A percentile compares a stretch with the other conserved stretches of the same genome.
Evolutionary conservation across 2,329 filamentous ascomycete species (phyloP).

Genomic region (Aspergillus melleus): DNA sequence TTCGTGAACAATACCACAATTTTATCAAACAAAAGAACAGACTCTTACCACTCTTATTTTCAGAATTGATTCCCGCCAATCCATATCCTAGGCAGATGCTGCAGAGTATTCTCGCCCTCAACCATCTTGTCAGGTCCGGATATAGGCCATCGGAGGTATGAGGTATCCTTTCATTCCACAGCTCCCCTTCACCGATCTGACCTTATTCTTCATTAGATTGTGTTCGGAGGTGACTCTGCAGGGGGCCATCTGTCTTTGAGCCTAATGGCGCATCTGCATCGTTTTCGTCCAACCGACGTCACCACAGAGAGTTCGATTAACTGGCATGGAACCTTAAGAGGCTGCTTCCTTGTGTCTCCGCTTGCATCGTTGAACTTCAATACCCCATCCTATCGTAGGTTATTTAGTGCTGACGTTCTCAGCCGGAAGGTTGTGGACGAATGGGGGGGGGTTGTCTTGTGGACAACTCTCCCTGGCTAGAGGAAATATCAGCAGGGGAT

Average conservation of each 20-base stretch:
- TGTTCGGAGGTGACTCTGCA: slow-evolving; percentile 26
- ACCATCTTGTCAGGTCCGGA: slow-evolving; percentile 16
- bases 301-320: background rate
- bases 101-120: slow-evolving; percentile 17
- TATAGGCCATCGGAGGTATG: slow-evolving; percentile 15
- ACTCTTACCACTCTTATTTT: background rate
- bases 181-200: background rate
- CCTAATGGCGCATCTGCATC: slow-evolving; percentile 11
- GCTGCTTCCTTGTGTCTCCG: slow-evolving; percentile 22
- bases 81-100: slow-evolving; percentile 23
- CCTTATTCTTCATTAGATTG: slow-evolving; percentile 13
- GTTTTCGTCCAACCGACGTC: background rate
- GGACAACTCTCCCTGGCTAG: slow-evolving; percentile 18
- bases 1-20: background rate
- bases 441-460: slow-evolving; percentile 20
- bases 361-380: slow-evolving; percentile 16
- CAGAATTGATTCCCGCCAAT: slow-evolving; percentile 23
- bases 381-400: slow-evolving; percentile 11
- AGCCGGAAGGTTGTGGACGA: slow-evolving; percentile 5
- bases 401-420: slow-evolving; percentile 17
- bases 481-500: slow-evolving; percentile 17
- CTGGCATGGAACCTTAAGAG: background rate
- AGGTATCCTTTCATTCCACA: slow-evolving; percentile 8
- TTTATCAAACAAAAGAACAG: too few species aligned
- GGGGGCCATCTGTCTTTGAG: slow-evolving; percentile 22